Evolutionary conservation across 768 basidiomycete species (phyloP), one percentile per base, ranked within the genome.

Genomic region (Phlegmacium glaucopus): DNA sequence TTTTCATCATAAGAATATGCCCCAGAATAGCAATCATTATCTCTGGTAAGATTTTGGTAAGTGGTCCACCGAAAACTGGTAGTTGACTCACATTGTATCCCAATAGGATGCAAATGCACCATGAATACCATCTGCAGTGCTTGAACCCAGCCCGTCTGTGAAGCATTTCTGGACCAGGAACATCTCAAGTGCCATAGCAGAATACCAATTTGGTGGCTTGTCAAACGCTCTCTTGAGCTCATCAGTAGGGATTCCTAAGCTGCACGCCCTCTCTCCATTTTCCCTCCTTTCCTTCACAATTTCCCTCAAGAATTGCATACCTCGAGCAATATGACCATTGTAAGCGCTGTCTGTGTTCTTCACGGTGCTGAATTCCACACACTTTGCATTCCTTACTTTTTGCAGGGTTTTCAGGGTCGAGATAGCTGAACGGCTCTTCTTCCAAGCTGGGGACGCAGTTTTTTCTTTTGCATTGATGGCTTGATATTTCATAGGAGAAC

Each of bases 151-250:
- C 9, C 52, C 47, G 25, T 71, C 60, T 0, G 42, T 50, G 13
- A 67, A 51, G 40, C 67, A 67, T 46, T 70, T 69, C 34, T 65
- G 57, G 1, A 59, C 56, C 2, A 69, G 41, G 39, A 57, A 67
- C 4, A 59, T 44, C 44, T 62, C 57, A 5, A 69, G 42, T 1
- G 51, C 65, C 5, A 18, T 12, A 6, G 59, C 57, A 3, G 66
- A 67, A 29, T 54, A 57, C 22, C 47, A 42, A 48, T 65, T 66
- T 3, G 67, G 69, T 1, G 52, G 48, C 1, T 47, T 42, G 11
- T 62, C 49, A 26, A 70, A 63, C n/a, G 69, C 63, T 12, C 47
- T 51, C 17, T 22, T 59, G 5, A 68, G 49, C 4, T 56, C 25
- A 15, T 55, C 49, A 1, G 47, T 52, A 49, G 63, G 59, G 10